phyloP scores from a whole-genome alignment of 2,329 filamentous ascomycete genomes.

The Alternaria sp. region DNA sequence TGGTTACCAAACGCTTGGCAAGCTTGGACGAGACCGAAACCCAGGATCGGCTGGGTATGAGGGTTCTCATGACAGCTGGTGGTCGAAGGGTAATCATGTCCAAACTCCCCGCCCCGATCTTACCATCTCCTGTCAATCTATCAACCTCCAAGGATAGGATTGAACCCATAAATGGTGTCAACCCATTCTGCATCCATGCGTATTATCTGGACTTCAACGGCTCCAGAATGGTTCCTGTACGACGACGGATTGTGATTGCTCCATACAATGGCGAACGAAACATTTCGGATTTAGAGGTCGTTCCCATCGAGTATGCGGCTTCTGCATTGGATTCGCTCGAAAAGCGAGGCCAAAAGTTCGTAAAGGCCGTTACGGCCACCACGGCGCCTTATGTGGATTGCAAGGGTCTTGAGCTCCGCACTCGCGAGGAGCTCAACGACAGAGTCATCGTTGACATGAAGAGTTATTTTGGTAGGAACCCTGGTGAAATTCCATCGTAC shows the following conservation, averaged over 20 bases:
- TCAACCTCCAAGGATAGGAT: no score
- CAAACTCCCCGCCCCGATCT: not conserved
- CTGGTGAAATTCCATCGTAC: fast-evolving
- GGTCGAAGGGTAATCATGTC: not conserved
- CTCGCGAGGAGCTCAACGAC: not conserved
- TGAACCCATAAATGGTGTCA: no score
- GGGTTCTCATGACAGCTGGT: not conserved
- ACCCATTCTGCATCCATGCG: no score
- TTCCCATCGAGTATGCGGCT: not conserved
- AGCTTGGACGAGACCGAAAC: not conserved
- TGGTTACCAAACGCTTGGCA: not conserved
- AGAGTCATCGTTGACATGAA: not conserved
- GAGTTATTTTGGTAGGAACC: not conserved
- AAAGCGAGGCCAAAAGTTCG: not conserved
- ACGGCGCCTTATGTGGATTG: not conserved
- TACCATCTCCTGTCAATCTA: no score
- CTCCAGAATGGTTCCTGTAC: no score
- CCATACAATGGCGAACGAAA: no score
- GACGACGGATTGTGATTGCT: no score
- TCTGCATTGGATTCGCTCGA: no score
- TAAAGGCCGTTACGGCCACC: fast-evolving
- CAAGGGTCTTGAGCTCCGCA: not conserved
- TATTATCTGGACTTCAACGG: no score
- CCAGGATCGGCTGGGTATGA: not conserved
- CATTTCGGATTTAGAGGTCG: not conserved